These are phyloP conservation scores for Fomitopsis pinicola DNA, from an alignment of 1,284 basidiomycete genomes.

Conservation along the genomic window DNA sequence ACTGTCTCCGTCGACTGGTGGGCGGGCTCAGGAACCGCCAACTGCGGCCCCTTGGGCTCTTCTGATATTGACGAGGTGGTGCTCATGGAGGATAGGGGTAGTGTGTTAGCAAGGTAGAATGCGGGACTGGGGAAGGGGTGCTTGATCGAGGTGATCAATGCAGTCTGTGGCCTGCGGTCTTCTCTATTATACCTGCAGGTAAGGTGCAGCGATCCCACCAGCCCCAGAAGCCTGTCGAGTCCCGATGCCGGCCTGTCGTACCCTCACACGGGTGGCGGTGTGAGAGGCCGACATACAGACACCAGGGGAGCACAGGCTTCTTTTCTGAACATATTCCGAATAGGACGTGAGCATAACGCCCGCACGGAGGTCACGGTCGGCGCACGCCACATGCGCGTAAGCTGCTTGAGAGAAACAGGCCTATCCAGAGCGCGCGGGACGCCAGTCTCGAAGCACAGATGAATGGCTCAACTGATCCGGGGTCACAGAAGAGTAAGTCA, in stretches of 20 bases:
- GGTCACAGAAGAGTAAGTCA: not conserved
- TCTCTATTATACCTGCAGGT: not conserved
- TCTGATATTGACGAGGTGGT: not conserved
- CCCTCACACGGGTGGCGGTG: not conserved
- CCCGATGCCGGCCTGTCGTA: not conserved
- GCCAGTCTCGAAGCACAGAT: not conserved
- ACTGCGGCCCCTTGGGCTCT: not conserved
- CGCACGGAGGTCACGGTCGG: not conserved
- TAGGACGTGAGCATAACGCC: not conserved
- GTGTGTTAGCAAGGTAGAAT: not conserved
- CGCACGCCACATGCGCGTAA: not conserved
- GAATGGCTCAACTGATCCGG: not conserved
- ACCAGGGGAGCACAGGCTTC: not conserved
- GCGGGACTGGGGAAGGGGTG: not conserved
- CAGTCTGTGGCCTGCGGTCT: not conserved
- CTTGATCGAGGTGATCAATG: conserved; percentile 1
- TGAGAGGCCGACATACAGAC: not conserved
- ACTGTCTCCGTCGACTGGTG: conserved; percentile 4
- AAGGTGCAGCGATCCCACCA: not conserved
- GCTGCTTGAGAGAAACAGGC: not conserved
- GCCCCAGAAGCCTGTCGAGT: not conserved
- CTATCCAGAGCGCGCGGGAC: not conserved
- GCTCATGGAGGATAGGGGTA: not conserved
- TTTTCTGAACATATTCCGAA: not conserved
- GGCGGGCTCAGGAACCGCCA: conserved; percentile 4